Evolutionary conservation across 805 yeast genomes (phyloP).

Genomic region (Teunomyces tritomae): DNA sequence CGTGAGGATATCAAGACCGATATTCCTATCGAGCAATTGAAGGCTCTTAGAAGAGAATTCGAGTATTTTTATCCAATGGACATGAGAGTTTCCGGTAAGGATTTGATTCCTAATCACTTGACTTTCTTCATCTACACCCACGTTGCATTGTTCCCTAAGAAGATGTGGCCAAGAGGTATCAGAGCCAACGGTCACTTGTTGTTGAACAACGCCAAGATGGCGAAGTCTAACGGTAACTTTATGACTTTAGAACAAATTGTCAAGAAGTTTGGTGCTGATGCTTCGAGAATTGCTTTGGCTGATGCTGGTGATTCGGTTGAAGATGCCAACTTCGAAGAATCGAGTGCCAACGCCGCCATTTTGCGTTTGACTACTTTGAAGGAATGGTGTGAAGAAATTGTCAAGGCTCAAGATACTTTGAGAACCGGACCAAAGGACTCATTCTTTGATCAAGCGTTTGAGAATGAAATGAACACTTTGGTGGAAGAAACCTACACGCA

Average conservation of each 20-base stretch:
- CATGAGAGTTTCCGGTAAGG: constrained; percentile 90
- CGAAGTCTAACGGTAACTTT: constrained; percentile 96
- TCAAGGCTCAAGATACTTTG: constrained; percentile 49
- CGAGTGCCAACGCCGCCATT: constrained; percentile 96
- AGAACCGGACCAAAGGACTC: constrained; percentile 47
- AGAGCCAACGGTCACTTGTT: constrained; percentile 94
- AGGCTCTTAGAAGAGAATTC: constrained; percentile 84
- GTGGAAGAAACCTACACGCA: constrained; percentile 70
- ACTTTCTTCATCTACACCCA: constrained; percentile 93
- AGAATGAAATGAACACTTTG: constrained; percentile 85
- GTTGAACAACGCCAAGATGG: constrained; percentile 96
- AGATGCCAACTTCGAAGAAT: constrained; percentile 97
- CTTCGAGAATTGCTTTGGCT: constrained; percentile 94
- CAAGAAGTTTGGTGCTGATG: constrained; percentile 94
- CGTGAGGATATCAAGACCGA: constrained; percentile 54
- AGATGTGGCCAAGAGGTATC: constrained; percentile 90
- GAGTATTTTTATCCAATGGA: constrained; percentile 97
- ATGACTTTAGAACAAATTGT: constrained; percentile 83
- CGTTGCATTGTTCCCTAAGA: constrained; percentile 87
- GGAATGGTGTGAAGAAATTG: constrained; percentile 90
- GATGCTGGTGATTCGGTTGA: constrained; percentile 98
- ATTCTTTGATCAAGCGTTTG: constrained; percentile 87
- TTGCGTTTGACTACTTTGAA: constrained; percentile 86
- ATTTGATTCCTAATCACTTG: constrained; percentile 94
- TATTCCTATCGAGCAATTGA: constrained; percentile 66